These are phyloP conservation scores for Lumnitzera racemosa DNA, from an alignment of 345 rosid genomes.

Conservation along the genomic window DNA sequence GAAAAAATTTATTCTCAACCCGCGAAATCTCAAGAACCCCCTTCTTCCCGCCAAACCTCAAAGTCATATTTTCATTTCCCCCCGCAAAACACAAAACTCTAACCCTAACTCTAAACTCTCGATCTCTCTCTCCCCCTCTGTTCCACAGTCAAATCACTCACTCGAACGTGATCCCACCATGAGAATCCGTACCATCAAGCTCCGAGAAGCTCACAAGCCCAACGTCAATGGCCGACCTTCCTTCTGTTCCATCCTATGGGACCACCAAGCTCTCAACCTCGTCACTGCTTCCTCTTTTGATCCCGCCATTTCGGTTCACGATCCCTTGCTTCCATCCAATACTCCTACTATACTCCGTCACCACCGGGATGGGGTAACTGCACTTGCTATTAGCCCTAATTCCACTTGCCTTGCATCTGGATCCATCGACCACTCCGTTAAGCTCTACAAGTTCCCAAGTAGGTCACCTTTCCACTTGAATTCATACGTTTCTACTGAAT, in stretches of 20 bases:
- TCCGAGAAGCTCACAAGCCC: constrained; percentile 74
- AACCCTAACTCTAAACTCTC: constrained; percentile 4
- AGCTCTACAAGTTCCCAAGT: constrained; percentile 97
- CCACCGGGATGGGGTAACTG: constrained; percentile 92
- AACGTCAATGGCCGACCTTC: constrained; percentile 33
- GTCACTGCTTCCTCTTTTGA: constrained; percentile 90
- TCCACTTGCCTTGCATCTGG: constrained; percentile 94
- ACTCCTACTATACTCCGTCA: constrained; percentile 68
- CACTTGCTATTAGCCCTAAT: constrained; percentile 76
- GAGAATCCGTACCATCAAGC: constrained; percentile 76
- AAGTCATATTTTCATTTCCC: constrained; percentile 1
- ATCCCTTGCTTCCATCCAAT: constrained; percentile 53
- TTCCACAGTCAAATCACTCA: background rate
- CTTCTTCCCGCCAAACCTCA: constrained; percentile 8
- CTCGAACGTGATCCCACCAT: constrained; percentile 22
- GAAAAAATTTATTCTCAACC: background rate
- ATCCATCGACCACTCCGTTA: constrained; percentile 88
- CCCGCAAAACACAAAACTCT: constrained; percentile 2
- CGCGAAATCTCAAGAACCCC: constrained; percentile 15
- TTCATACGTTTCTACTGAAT: background rate
- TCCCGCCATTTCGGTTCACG: constrained; percentile 64
- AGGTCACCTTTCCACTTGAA: background rate
- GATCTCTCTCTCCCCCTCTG: background rate
- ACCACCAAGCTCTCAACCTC: constrained; percentile 57
- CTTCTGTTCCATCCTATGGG: constrained; percentile 90